phyloP scores from a whole-genome alignment of 2,329 filamentous ascomycete genomes.

The Cytospora paraplurivora region DNA sequence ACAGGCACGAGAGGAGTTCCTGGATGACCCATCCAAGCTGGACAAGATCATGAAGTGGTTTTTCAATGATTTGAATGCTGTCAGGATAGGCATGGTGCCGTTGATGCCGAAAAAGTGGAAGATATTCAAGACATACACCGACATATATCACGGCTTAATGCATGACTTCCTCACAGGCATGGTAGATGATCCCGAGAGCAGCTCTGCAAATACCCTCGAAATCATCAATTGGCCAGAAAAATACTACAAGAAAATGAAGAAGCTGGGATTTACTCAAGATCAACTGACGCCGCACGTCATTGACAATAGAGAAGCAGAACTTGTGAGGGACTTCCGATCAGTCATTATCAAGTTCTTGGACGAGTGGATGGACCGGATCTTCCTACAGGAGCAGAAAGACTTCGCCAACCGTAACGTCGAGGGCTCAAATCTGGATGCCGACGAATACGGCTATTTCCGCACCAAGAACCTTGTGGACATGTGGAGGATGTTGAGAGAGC shows the following conservation, averaged over 20 bases:
- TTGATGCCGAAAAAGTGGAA: constrained; percentile 97
- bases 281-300: constrained; percentile 85
- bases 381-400: constrained; percentile 75
- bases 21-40: constrained; percentile 78
- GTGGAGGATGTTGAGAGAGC: constrained; percentile 97
- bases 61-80: constrained; percentile 95
- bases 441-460: constrained; percentile 87
- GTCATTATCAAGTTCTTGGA: constrained; percentile 95
- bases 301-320: constrained; percentile 84
- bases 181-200: constrained; percentile 83
- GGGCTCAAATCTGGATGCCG: constrained; percentile 75
- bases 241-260: constrained; percentile 94
- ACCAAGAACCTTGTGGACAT: constrained; percentile 91
- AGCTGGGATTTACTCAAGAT: constrained; percentile 76
- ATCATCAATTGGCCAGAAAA: constrained; percentile 95
- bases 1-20: constrained; percentile 70
- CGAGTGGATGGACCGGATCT: constrained; percentile 97
- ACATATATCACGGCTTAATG: constrained; percentile 93
- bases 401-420: constrained; percentile 78
- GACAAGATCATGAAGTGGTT: constrained; percentile 93
- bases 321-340: constrained; percentile 90
- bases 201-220: constrained; percentile 82
- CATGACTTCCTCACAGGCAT: constrained; percentile 85
- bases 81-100: constrained; percentile 87
- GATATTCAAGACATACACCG: constrained; percentile 85